Evolutionary conservation across 73 alveolate species (phyloP), one percentile per base, ranked within the genome.

Genomic region (Tetrahymena borealis): DNA sequence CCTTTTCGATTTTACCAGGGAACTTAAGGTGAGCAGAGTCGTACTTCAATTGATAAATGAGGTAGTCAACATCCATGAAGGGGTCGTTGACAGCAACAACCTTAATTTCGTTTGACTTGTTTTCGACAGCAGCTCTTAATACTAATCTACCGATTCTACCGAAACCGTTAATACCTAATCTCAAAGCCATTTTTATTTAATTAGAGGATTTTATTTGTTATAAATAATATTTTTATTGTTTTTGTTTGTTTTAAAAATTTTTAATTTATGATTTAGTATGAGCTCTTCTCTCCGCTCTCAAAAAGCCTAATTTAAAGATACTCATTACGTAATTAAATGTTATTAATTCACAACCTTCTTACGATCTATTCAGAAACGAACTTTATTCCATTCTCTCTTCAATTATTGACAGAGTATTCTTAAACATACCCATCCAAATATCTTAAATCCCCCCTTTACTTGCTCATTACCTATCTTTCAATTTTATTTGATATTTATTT

Each of bases 71-170:
- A 78, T 94, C 96, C 98, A 96, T 96, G 94, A 96, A 96, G 40
- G 98, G 97, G 39, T 94, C 97, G 78, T 96, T 96, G 92, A 96
- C 94, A 24, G 96, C 97, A 78, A 90, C 93, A 85, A 96, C 94
- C 16, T 91, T 78, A 39, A 94, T 95, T 95, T 96, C 90, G 97
- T 91, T 94, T 79, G 91, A 91, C 79, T 93, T 91, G 93, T 96
- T 96, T 40, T 94, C 98, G 60, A 94, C 78, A 90, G 99, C 98
- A 41, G 99, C 98, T 79, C 99, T 95, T 94, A 98, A 96, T 91
- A 97, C 99, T 92, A 98, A 96, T 90, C 99, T 94, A 78, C 99
- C 99, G 95, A 98, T 98, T 91, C 99, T 95, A 43, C 99, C 99
- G 98, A 98, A 98, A 32, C 99, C 99, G 94, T 98, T 98, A 94